Evolutionary conservation across 2,329 filamentous ascomycete species (phyloP).

Genomic region (Sporothrix schenckii): DNA sequence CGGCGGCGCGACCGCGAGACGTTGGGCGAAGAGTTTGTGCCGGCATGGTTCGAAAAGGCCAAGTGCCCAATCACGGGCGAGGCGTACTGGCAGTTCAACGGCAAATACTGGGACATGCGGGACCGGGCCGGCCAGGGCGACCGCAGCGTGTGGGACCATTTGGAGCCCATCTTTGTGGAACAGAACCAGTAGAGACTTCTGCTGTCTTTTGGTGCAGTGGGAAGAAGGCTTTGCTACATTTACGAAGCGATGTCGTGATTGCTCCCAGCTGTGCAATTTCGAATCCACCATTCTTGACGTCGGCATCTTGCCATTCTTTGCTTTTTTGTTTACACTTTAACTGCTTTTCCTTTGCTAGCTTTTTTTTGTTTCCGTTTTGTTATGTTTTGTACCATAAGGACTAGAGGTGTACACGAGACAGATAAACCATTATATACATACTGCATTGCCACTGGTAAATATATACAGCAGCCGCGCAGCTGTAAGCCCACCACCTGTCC

Average conservation of each 20-base stretch:
- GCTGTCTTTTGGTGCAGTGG: background rate
- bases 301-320: background rate
- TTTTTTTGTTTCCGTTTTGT: background rate
- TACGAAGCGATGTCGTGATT: background rate
- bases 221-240: background rate
- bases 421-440: conserved; percentile 11
- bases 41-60: conserved; percentile 80
- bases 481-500: background rate
- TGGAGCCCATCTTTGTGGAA: conserved; percentile 70
- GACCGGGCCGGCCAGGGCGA: conserved; percentile 66
- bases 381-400: conserved; percentile 16
- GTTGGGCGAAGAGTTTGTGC: conserved; percentile 76
- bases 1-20: conserved; percentile 73
- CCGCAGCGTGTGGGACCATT: conserved; percentile 63
- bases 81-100: conserved; percentile 85
- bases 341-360: background rate
- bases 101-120: conserved; percentile 81
- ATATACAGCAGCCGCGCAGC: background rate
- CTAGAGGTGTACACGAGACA: conserved; percentile 21
- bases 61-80: conserved; percentile 80
- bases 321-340: conserved; percentile 6
- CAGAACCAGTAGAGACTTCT: background rate
- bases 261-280: background rate
- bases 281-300: background rate
- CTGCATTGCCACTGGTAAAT: background rate